Base-by-base conservation (phyloP, 768 basidiomycete genomes). In the Macrolepiota dolichaula region DNA sequence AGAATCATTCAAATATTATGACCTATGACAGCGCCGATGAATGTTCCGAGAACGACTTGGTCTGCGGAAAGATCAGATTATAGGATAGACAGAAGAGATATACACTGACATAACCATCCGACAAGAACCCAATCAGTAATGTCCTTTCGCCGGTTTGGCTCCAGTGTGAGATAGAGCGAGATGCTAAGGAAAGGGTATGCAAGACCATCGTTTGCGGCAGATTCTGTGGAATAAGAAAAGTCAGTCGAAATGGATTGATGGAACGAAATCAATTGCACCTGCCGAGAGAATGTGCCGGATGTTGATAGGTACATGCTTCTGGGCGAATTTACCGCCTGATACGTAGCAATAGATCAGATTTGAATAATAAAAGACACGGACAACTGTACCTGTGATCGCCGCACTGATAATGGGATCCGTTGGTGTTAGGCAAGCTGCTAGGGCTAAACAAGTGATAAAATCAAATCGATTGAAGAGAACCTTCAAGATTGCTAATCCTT, bases 321-420 rank as follows among this genome's bases (percentile, higher is more conserved):
- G 72, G 0, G 91, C 91, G 64, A 82, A 93, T 61, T 79, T 85
- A 0, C 91, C 91, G 10, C 87, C 89, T 44, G 12, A 22, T 32
- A 15, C 38, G 42, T 38, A 46, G 35, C 51, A 40, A 62, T 35
- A 13, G 1, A 11, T n/a, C 38, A 17, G 47, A 40, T 19, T 11
- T 3, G 55, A 6, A 17, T 44, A 19, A 24, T 3, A 19, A 27
- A 13, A 0, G 47, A 22, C 4, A 13, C 25, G 9, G 22, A 24
- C 22, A 49, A 4, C 70, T 80, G 32, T 55, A 84, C 88, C 87
- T 2, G 89, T 88, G 69, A 88, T 95, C 54, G 82, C 88, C 56
- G 93, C 91, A 58, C 91, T 93, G 53, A 96, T 88, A 65, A 96
- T 91, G 0, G 96, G 96, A 75, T 99, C 96, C 10, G 96, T 99